These are phyloP conservation scores for Apiotrichum brassicae DNA, from an alignment of 1,284 basidiomycete species.

Conservation along the genomic window DNA sequence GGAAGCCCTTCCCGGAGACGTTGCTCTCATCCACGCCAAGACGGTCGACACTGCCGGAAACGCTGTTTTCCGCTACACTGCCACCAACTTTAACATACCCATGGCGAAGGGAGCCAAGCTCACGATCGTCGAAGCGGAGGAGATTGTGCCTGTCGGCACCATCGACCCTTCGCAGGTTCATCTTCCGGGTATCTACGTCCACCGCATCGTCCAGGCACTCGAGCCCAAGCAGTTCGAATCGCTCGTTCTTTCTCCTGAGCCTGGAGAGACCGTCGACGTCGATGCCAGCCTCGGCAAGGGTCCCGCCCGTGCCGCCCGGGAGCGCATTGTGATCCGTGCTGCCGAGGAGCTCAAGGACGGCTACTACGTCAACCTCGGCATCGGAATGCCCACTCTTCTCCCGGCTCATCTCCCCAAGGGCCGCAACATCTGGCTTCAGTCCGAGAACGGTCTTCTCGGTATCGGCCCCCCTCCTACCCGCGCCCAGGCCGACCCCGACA, in stretches of 20 bases:
- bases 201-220: constrained; percentile 70
- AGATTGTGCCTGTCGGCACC: constrained; percentile 75
- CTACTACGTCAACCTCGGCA: constrained; percentile 64
- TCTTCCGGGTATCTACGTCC: constrained; percentile 76
- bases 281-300: constrained; percentile 50
- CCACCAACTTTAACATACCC: constrained; percentile 74
- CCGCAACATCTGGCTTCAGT: constrained; percentile 78
- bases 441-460: constrained; percentile 86
- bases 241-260: constrained; percentile 56
- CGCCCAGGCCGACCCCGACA: constrained; percentile 72
- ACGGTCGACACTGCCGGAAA: constrained; percentile 83
- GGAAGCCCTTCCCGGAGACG: constrained; percentile 71
- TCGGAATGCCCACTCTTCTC: constrained; percentile 84
- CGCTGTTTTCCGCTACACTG: constrained; percentile 71
- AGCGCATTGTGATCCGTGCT: constrained; percentile 65
- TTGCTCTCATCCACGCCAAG: constrained; percentile 84
- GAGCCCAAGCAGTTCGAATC: constrained; percentile 70
- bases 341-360: constrained; percentile 84
- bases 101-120: constrained; percentile 82
- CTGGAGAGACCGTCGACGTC: constrained; percentile 40
- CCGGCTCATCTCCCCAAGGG: constrained; percentile 68
- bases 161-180: constrained; percentile 76
- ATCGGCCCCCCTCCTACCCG: constrained; percentile 86
- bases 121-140: constrained; percentile 84
- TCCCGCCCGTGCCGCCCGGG: constrained; percentile 51